Conservation (phyloP, 495 filamentous ascomycete genomes). For the Xylaria flabelliformis region DNA sequence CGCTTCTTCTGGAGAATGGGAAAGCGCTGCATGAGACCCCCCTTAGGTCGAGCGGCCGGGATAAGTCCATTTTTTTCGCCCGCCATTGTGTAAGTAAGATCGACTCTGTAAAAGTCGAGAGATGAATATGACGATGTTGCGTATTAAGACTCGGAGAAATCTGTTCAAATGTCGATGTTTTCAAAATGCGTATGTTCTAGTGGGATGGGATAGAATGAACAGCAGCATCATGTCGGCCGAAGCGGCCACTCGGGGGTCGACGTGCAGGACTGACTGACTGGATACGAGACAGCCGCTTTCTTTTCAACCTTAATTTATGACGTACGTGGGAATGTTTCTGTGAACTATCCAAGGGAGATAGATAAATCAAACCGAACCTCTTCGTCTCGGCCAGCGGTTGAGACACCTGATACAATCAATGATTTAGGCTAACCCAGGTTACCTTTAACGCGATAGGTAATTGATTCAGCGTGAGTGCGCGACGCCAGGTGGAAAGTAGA, state of each 20-base stretch:
- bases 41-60: constrained; percentile 11
- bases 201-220: background rate
- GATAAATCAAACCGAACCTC: background rate
- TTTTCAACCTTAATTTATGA: background rate
- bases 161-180: constrained; percentile 5
- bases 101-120: background rate
- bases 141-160: background rate
- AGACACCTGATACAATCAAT: background rate
- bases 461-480: background rate
- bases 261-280: background rate
- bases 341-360: background rate
- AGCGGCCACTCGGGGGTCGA: background rate
- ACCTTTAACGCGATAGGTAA: background rate
- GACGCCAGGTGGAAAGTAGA: background rate
- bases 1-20: constrained; percentile 48
- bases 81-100: constrained; percentile 12
- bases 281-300: background rate
- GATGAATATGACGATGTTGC: background rate
- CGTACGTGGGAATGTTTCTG: background rate
- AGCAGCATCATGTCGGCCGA: background rate
- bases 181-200: background rate
- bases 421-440: background rate
- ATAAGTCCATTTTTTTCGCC: background rate
- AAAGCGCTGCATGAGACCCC: constrained; percentile 44
- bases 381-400: background rate